phyloP scores from a whole-genome alignment of 2,329 filamentous ascomycete species.

The Talaromyces rugulosus region DNA sequence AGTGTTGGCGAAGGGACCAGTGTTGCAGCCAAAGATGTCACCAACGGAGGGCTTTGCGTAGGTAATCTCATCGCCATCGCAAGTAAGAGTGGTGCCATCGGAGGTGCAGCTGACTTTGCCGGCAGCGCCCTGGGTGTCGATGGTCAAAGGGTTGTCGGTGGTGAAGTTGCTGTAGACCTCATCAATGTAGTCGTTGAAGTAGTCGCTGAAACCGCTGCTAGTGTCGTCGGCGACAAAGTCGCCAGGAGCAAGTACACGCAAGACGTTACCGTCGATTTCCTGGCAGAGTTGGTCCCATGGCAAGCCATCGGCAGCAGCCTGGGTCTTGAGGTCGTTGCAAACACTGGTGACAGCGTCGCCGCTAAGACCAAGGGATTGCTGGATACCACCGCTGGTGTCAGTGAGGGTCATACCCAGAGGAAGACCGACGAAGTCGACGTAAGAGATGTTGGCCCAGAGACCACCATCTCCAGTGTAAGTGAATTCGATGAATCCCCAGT shows the following conservation, averaged over 20 bases:
- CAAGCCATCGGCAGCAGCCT: slow-evolving; percentile 44
- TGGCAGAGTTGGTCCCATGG: slow-evolving; percentile 54
- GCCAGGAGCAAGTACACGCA: slow-evolving; percentile 54
- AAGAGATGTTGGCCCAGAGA: slow-evolving; percentile 48
- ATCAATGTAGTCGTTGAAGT: slow-evolving; percentile 50
- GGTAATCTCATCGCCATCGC: slow-evolving; percentile 40
- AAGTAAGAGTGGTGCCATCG: slow-evolving; percentile 33
- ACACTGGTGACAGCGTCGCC: slow-evolving; percentile 45
- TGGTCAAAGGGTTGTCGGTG: slow-evolving; percentile 37
- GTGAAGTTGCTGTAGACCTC: slow-evolving; percentile 52
- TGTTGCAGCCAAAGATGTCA: slow-evolving; percentile 53
- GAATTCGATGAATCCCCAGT: slow-evolving; percentile 52
- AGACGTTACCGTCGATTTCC: slow-evolving; percentile 32
- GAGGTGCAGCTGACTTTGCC: slow-evolving; percentile 47
- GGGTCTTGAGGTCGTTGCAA: slow-evolving; percentile 41
- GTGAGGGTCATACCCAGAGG: slow-evolving; percentile 51
- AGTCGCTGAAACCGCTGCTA: slow-evolving; percentile 47
- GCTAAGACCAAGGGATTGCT: slow-evolving; percentile 51
- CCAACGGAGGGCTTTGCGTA: slow-evolving; percentile 41
- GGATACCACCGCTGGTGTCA: slow-evolving; percentile 43
- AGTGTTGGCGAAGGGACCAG: slow-evolving; percentile 40
- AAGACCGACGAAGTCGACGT: slow-evolving; percentile 51
- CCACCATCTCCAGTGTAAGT: slow-evolving; percentile 38
- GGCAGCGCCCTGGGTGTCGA: slow-evolving; percentile 54
- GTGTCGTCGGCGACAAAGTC: slow-evolving; percentile 43